A percentile compares a stretch with the other conserved stretches of the same genome.
Evolutionary conservation across 2,329 filamentous ascomycete genomes (phyloP).

Genomic region (Sporothrix curviconia): DNA sequence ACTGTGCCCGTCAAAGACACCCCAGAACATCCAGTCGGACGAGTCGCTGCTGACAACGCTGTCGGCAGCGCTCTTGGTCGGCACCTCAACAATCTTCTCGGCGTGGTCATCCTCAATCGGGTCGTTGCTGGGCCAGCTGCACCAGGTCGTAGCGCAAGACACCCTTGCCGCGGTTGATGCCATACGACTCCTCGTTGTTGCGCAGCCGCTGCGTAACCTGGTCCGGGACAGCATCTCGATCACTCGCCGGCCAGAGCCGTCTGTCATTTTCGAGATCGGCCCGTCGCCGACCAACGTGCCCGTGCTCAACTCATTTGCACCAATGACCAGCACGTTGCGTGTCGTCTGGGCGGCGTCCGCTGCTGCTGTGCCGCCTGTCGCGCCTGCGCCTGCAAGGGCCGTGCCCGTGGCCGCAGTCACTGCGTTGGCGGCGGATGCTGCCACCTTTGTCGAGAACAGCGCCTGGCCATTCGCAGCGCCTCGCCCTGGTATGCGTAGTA

Average conservation of each 20-base stretch:
- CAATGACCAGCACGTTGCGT: slow-evolving; percentile 74
- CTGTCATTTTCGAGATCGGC: slow-evolving; percentile 80
- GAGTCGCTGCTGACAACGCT: slow-evolving; percentile 40
- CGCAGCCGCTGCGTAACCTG: slow-evolving; percentile 87
- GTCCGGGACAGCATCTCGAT: slow-evolving; percentile 93
- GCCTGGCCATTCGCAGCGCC: background rate
- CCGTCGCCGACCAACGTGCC: slow-evolving; percentile 78
- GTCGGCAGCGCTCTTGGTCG: slow-evolving; percentile 41
- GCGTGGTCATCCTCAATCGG: slow-evolving; percentile 98
- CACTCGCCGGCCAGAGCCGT: slow-evolving; percentile 76
- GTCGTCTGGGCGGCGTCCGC: slow-evolving; percentile 27
- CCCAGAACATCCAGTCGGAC: slow-evolving; percentile 99
- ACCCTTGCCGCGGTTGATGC: slow-evolving; percentile 81
- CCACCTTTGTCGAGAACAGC: slow-evolving; percentile 11
- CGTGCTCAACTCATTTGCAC: slow-evolving; percentile 84
- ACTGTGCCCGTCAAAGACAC: slow-evolving; percentile 84
- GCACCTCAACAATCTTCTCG: slow-evolving; percentile 93
- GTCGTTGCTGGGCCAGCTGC: slow-evolving; percentile 90
- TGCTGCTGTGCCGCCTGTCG: background rate
- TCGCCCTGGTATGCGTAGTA: slow-evolving; percentile 63
- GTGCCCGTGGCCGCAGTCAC: background rate
- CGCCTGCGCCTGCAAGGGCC: background rate
- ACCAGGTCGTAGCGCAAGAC: slow-evolving; percentile 93
- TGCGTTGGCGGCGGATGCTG: background rate
- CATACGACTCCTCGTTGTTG: slow-evolving; percentile 83